Conservation (phyloP, 306 rosid genomes). For the Vachellia collinsii region DNA sequence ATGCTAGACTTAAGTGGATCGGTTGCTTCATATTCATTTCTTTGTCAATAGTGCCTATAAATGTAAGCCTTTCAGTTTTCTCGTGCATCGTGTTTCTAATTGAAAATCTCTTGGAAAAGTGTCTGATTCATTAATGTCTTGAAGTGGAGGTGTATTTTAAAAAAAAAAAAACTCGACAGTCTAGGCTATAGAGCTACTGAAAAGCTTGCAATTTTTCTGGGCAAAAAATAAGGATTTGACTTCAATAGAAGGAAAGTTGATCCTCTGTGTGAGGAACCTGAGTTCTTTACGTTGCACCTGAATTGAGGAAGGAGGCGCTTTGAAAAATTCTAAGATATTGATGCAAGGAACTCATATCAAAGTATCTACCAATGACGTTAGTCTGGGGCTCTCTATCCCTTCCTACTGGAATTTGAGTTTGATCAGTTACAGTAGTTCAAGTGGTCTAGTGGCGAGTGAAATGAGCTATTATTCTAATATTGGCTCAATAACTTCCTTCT, state of each 20-base stretch:
- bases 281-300: not conserved
- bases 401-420: constrained; percentile 16
- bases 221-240: constrained; percentile 11
- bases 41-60: not conserved
- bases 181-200: not conserved
- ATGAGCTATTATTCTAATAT: constrained; percentile 11
- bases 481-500: constrained; percentile 24
- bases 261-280: constrained; percentile 24
- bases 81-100: constrained; percentile 4
- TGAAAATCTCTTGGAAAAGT: constrained; percentile 8
- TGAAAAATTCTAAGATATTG: not conserved
- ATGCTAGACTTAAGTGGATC: constrained; percentile 19
- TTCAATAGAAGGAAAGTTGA: not conserved
- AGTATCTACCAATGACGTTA: not conserved
- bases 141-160: not conserved
- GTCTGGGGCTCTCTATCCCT: not conserved
- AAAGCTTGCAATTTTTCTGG: not conserved
- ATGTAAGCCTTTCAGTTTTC: constrained; percentile 3
- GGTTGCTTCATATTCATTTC: constrained; percentile 20
- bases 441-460: not conserved
- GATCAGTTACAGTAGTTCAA: not conserved
- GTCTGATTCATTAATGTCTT: not conserved
- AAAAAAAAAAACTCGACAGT: not conserved
- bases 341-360: not conserved
- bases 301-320: constrained; percentile 24